A percentile compares a stretch with the other conserved stretches of the same genome.
Conservation (phyloP, 148 eudicot species). For the Rheum nobile region DNA sequence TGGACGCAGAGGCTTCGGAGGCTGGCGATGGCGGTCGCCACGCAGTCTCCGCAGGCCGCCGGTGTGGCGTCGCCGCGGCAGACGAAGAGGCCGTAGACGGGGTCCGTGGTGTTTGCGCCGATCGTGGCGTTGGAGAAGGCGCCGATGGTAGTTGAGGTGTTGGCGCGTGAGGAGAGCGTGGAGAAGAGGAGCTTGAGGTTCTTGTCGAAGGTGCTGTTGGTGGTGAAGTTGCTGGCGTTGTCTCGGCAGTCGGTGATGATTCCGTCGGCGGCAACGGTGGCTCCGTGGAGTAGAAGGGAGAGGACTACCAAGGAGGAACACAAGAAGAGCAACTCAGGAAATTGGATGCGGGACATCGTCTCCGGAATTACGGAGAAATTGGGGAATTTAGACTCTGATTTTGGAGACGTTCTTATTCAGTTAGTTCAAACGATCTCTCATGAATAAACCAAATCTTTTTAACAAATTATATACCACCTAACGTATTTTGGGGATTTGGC, state of each 20-base stretch:
- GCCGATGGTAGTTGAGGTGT: not conserved
- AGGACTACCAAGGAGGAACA: not conserved
- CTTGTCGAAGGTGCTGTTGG: not conserved
- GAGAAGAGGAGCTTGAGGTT: not conserved
- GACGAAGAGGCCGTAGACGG: not conserved
- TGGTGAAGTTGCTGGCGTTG: not conserved
- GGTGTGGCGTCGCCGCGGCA: not conserved
- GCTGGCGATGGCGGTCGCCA: not conserved
- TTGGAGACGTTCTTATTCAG: too few relatives aligned
- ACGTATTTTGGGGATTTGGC: too few relatives aligned
- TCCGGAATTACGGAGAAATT: not conserved
- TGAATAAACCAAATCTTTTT: too few relatives aligned
- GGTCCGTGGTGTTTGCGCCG: not conserved
- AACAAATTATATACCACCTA: too few relatives aligned
- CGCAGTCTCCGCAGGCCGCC: not conserved
- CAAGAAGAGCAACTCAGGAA: not conserved
- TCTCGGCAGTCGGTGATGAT: not conserved
- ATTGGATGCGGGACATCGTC: not conserved
- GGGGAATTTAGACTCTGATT: too few relatives aligned
- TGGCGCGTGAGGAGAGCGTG: not conserved
- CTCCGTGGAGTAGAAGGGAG: not conserved
- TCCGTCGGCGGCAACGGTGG: too few relatives aligned
- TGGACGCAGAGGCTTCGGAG: not conserved
- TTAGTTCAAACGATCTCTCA: too few relatives aligned
- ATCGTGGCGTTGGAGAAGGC: not conserved